Base-by-base conservation (phyloP, 805 yeast species). In the Metschnikowia dekortorum region DNA sequence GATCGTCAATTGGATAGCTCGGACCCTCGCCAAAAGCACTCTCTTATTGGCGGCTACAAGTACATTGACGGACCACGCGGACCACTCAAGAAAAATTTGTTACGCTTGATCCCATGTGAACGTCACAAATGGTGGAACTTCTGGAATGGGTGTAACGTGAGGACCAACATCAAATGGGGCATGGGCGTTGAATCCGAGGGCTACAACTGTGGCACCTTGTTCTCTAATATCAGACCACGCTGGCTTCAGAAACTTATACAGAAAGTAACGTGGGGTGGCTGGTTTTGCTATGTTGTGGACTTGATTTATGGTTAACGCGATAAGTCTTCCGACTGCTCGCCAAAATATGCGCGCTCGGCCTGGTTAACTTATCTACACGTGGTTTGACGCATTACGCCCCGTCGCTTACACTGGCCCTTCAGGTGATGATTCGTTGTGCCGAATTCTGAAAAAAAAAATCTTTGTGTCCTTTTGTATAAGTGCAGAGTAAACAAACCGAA, bases 11-110 rank as follows among this genome's bases (percentile, higher is more conserved):
- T 92, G 34, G 68, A 75, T 0, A 76, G 82, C 16, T 62, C 66
- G 0, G 98, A 94, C 64, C 81, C 85, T 8, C 75, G 98, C 53
- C 98, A 94, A 64, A 78, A 73, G 52, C 87, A 91, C 83, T 87
- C 90, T 54, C 84, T 94, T 2, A 89, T 88, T 63, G 76, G 75
- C 1, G 96, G 94, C 57, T 87, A 91, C 87, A 81, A 82, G 57
- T 89, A 87, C 64, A 90, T 94, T 46, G 91, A 87, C 60, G 99
- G 99, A 0, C 99, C 99, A 2, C 71, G 79, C 1, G 99, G 99
- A 0, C 99, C 99, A 1, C 66, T 94, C 47, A 73, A 76, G 49
- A 92, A 92, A 67, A 85, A 89, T 61, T 72, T 94, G 48, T 66
- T 76, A 44, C 75, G 99, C 39, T 65, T 70, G 1, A 77, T 81